Base-by-base conservation (phyloP, 106 monocot species). In the Chionographis japonica region DNA sequence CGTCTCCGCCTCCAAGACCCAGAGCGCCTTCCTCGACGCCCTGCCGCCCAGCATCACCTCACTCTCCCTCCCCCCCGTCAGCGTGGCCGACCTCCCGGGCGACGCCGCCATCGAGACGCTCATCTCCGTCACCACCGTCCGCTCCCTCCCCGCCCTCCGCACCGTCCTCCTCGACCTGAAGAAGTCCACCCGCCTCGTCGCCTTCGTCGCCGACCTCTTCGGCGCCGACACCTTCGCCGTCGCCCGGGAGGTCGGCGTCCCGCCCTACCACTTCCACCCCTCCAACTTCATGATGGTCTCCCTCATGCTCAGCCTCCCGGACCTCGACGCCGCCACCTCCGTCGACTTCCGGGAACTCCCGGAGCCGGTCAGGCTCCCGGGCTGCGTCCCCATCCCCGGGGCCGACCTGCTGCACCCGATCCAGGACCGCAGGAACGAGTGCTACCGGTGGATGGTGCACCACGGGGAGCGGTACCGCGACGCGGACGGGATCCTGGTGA, bases 151-250 rank as follows among this genome's bases (percentile, higher is more conserved):
- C 14, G 15, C 57, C 37, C 73, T 74, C 42, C 81, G 56, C 19
- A 10, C 8, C 37, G 54, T 52, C 59, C 8, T 65, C 7, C 2
- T 13, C 2, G 40, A 13, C 27, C 51, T 69, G 6, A 62, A 69
- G 4, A 15, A 11, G 6, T 55, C 80, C 40, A 65, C 52, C 11
- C 13, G n/a, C 43, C 75, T 73, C 20, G 75, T 67, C 20, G 86
- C 83, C 46, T 67, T 83, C 73, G 61, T 87, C 42, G 49, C 63
- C 36, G 86, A 87, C 51, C 18, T 56, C 10, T 76, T 87, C 55
- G 55, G 40, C 54, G 8, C 46, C 42, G 73, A 76, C 51, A 62
- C 68, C 38, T 52, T 72, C 58, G 63, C 43, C 16, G 66, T 50
- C 3, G 65, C 80, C 65, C 20, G 17, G 4, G 70, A 75, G 15